Conservation (phyloP, 371 early-diverging fungal species). For the Coemansia sp. region DNA sequence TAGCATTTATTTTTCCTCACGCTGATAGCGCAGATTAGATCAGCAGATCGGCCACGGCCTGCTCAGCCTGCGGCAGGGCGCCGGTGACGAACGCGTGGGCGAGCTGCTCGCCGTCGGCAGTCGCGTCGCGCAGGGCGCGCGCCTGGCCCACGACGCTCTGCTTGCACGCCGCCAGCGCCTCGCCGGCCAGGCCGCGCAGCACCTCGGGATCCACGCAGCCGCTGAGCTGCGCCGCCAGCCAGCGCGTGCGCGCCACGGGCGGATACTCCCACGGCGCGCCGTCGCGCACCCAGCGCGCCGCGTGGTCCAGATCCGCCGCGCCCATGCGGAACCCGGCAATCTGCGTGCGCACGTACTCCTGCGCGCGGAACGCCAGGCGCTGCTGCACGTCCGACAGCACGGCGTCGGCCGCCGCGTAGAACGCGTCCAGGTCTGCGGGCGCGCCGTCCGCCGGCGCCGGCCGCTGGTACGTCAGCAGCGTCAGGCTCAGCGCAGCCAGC, state of each 20-base stretch:
- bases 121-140: conserved; percentile 18
- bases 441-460: conserved; percentile 17
- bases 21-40: neutral
- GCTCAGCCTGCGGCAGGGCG: conserved; percentile 6
- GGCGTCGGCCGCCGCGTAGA: conserved; percentile 67
- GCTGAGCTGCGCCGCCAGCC: conserved; percentile 39
- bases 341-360: conserved; percentile 73
- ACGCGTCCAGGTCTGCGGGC: conserved; percentile 56
- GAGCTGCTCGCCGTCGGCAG: conserved; percentile 24
- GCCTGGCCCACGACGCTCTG: conserved; percentile 32
- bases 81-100: conserved; percentile 34
- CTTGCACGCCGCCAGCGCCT: conserved; percentile 32
- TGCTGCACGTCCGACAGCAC: conserved; percentile 84
- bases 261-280: conserved; percentile 31
- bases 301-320: conserved; percentile 3
- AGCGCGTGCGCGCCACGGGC: conserved; percentile 27
- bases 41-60: neutral
- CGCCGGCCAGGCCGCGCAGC: conserved; percentile 28
- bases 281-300: conserved; percentile 17
- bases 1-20: neutral
- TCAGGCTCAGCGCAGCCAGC: conserved; percentile 79
- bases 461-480: conserved; percentile 54
- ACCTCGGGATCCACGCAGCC: conserved; percentile 38
- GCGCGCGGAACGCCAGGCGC: conserved; percentile 80
- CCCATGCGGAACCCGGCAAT: conserved; percentile 50